Conservation (phyloP, 495 filamentous ascomycete genomes). For the Lepidopterella palustris region DNA sequence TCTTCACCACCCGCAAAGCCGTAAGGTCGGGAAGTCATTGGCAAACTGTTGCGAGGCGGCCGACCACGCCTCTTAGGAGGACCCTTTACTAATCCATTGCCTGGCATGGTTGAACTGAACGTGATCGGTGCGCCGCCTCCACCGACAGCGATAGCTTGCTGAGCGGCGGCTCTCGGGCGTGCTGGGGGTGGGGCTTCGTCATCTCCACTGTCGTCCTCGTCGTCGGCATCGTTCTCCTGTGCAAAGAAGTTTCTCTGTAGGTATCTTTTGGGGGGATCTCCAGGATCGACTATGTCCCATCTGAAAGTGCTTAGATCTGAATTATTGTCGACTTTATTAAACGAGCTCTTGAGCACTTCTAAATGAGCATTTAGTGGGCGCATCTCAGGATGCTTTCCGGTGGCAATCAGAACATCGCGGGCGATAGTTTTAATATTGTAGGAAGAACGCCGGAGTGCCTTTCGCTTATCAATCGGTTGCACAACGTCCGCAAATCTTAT, state of each 20-base stretch:
- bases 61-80: conserved; percentile 14
- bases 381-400: conserved; percentile 54
- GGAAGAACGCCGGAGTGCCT: conserved; percentile 40
- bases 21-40: background rate
- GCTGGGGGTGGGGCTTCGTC: conserved; percentile 3
- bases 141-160: background rate
- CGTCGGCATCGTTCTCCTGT: conserved; percentile 28
- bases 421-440: conserved; percentile 62
- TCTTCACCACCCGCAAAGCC: background rate
- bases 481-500: conserved; percentile 27
- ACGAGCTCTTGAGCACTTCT: conserved; percentile 38
- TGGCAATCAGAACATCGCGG: conserved; percentile 55
- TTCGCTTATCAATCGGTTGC: conserved; percentile 41
- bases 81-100: conserved; percentile 16
- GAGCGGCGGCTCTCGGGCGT: background rate
- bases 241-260: conserved; percentile 8
- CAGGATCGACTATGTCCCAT: conserved; percentile 64
- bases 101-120: background rate
- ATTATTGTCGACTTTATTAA: conserved; percentile 38
- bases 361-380: conserved; percentile 55
- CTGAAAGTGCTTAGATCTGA: conserved; percentile 56
- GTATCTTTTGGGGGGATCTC: conserved; percentile 23
- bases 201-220: conserved; percentile 28
- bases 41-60: conserved; percentile 17
- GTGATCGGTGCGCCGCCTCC: background rate